Conservation (phyloP, 1,284 basidiomycete species). For the Cutaneotrichosporon sp. region DNA sequence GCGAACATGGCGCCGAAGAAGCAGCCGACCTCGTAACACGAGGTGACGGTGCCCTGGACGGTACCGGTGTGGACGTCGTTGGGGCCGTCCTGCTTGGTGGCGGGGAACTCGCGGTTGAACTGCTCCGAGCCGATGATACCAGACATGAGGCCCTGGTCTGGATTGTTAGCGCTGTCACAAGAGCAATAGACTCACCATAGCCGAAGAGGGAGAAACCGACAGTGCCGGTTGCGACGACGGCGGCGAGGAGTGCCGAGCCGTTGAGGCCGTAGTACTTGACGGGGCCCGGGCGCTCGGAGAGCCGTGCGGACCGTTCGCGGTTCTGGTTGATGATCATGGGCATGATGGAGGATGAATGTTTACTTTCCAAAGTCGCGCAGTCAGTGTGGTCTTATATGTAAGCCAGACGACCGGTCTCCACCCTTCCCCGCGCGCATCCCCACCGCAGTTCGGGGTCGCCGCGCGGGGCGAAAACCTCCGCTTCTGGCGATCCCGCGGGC, state of each 20-base stretch:
- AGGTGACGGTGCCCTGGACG: constrained; percentile 53
- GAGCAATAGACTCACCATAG: constrained; percentile 37
- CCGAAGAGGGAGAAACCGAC: constrained; percentile 48
- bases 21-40: constrained; percentile 53
- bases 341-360: constrained; percentile 11
- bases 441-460: constrained; percentile 1
- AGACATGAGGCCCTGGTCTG: constrained; percentile 31
- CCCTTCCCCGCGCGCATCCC: not conserved
- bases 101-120: constrained; percentile 54
- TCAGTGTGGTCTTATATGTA: not conserved
- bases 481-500: not conserved
- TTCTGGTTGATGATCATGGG: constrained; percentile 16
- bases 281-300: constrained; percentile 16
- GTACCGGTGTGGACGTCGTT: constrained; percentile 53
- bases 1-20: constrained; percentile 29
- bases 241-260: constrained; percentile 41
- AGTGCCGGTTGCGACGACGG: constrained; percentile 48
- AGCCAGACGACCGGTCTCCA: not conserved
- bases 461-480: not conserved
- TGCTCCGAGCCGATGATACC: constrained; percentile 54
- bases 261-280: constrained; percentile 45
- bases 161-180: not conserved
- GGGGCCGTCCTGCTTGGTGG: constrained; percentile 31
- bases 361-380: not conserved
- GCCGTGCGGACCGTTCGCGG: constrained; percentile 11